These are phyloP conservation scores for Globisporangium sylvaticum DNA, from an alignment of 352 stramenopile genomes.

Conservation along the genomic window DNA sequence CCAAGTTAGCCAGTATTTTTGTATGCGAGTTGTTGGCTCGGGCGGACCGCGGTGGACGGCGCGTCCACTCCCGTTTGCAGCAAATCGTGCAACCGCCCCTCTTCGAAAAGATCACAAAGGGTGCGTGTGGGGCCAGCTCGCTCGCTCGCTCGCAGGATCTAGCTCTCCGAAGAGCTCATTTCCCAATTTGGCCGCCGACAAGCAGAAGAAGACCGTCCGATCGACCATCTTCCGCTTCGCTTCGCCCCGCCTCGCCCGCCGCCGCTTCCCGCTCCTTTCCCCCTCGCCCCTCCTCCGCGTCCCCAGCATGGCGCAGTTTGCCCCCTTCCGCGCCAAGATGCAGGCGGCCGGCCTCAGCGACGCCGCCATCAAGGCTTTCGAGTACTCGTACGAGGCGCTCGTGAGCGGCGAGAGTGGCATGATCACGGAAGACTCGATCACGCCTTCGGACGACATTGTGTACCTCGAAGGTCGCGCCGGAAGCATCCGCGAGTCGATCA, in stretches of 20 bases:
- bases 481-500: constrained; percentile 74
- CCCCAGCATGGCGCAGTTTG: constrained; percentile 52
- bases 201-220: constrained; percentile 10
- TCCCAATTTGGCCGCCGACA: constrained; percentile 14
- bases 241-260: not conserved
- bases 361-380: constrained; percentile 96
- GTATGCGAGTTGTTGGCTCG: not conserved
- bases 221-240: constrained; percentile 11
- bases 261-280: constrained; percentile 11
- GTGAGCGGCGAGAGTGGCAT: constrained; percentile 93
- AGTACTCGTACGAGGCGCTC: constrained; percentile 96
- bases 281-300: constrained; percentile 3
- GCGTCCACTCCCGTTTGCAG: too few species aligned
- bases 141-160: not conserved
- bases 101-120: not conserved
- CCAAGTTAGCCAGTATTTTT: not conserved
- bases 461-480: constrained; percentile 78
- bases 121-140: not conserved
- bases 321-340: constrained; percentile 95
- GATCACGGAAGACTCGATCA: constrained; percentile 95
- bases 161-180: constrained; percentile 8
- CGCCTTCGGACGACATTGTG: constrained; percentile 68
- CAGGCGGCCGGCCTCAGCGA: constrained; percentile 91
- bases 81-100: not conserved
- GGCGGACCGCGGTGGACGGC: not conserved